These are phyloP conservation scores for Pseudonitzschia pungens DNA, from an alignment of 108 stramenopile genomes.

Conservation along the genomic window DNA sequence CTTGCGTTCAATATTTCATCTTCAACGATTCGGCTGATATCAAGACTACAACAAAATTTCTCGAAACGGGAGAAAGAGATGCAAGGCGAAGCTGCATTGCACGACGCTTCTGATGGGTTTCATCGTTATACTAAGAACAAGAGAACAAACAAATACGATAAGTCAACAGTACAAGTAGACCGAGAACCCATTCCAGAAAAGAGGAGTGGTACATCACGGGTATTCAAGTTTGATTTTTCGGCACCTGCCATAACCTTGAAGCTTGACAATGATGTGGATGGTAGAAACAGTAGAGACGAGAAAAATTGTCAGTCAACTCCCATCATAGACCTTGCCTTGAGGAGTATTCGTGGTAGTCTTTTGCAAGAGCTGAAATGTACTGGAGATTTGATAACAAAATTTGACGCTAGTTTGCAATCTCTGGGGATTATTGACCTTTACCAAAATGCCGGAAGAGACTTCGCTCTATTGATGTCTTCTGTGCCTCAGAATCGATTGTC, in stretches of 20 bases:
- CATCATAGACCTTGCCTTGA: constrained; percentile 49
- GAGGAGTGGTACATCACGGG: not conserved
- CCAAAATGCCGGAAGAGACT: constrained; percentile 48
- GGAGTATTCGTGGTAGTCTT: constrained; percentile 53
- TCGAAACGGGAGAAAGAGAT: constrained; percentile 9
- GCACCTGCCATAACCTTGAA: constrained; percentile 54
- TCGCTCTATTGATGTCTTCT: constrained; percentile 56
- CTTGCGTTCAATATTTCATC: constrained; percentile 69
- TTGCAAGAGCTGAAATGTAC: constrained; percentile 13
- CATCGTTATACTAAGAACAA: not conserved
- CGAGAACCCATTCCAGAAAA: constrained; percentile 13
- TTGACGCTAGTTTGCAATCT: constrained; percentile 53
- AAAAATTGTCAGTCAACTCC: constrained; percentile 17
- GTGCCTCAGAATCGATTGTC: constrained; percentile 31
- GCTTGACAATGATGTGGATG: constrained; percentile 55
- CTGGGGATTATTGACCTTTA: constrained; percentile 51
- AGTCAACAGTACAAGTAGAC: not conserved
- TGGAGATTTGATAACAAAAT: constrained; percentile 23
- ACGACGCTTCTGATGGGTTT: not conserved
- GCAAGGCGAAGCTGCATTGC: not conserved
- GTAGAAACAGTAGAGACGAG: constrained; percentile 7
- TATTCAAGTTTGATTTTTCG: constrained; percentile 51
- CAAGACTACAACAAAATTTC: constrained; percentile 45
- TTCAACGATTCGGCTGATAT: constrained; percentile 55
- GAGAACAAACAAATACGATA: not conserved